Percentiles rank a stretch among this genome's conserved stretches.
These are phyloP conservation scores for Cephaloascus albidus DNA, from an alignment of 805 yeast genomes.

Conservation along the genomic window DNA sequence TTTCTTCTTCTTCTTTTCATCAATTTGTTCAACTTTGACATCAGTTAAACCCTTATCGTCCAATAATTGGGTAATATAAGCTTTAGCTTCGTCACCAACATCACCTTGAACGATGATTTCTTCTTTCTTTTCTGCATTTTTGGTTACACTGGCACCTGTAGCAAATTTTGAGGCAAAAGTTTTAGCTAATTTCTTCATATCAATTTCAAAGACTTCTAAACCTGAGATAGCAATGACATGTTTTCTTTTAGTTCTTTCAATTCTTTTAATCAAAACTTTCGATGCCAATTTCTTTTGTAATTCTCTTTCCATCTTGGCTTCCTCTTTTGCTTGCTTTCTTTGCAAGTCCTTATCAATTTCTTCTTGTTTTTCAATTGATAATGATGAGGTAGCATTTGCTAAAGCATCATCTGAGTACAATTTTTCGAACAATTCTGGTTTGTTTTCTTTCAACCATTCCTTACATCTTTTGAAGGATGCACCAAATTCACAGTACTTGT, in stretches of 20 bases:
- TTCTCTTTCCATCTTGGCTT: conserved; percentile 77
- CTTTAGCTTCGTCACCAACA: conserved; percentile 85
- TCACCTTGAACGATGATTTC: conserved; percentile 93
- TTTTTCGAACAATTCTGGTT: conserved; percentile 45
- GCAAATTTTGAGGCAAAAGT: conserved; percentile 92
- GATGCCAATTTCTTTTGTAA: conserved; percentile 69
- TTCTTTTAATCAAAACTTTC: conserved; percentile 74
- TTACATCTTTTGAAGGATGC: conserved; percentile 75
- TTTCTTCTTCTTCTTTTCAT: conserved; percentile 73
- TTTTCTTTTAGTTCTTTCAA: conserved; percentile 84
- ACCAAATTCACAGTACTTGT: conserved; percentile 86
- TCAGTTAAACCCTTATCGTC: conserved; percentile 76
- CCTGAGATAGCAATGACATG: conserved; percentile 82
- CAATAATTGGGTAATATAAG: conserved; percentile 56
- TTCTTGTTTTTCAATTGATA: conserved; percentile 71
- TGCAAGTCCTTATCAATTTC: conserved; percentile 74
- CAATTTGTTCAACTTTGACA: conserved; percentile 83
- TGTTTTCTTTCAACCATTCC: conserved; percentile 60
- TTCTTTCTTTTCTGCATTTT: conserved; percentile 84
- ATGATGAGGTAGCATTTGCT: conserved; percentile 47
- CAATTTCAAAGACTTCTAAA: conserved; percentile 79
- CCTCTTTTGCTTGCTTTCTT: conserved; percentile 80
- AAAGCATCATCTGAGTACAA: conserved; percentile 55
- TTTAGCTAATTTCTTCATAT: conserved; percentile 84
- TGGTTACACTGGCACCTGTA: conserved; percentile 89